These are phyloP conservation scores for Nemania sp. DNA, from an alignment of 2,329 filamentous ascomycete genomes.

Conservation along the genomic window DNA sequence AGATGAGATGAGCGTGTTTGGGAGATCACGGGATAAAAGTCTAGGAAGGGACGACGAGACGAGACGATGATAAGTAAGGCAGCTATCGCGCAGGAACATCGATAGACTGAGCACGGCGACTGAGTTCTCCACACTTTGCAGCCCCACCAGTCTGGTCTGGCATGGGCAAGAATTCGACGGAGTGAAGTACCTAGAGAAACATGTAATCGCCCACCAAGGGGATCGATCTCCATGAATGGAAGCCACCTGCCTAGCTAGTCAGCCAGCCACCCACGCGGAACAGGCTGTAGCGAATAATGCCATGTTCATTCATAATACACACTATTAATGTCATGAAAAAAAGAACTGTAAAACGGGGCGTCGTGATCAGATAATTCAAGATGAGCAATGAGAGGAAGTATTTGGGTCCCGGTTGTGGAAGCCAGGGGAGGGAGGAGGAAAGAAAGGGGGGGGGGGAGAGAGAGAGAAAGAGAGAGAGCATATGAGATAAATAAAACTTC, in stretches of 20 bases:
- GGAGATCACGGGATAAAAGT: background rate
- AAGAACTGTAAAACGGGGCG: no score
- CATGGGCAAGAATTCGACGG: background rate
- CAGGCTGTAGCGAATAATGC: background rate
- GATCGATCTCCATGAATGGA: background rate
- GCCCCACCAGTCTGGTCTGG: conserved; percentile 1
- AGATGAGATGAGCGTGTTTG: conserved; percentile 13
- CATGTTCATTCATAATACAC: conserved; percentile 15
- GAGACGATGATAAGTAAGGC: background rate
- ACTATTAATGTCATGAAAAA: background rate
- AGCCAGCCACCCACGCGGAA: background rate
- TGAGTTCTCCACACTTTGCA: background rate
- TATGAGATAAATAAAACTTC: no score
- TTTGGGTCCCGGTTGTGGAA: no score
- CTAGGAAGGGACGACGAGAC: background rate
- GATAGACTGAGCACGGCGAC: background rate
- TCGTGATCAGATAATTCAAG: no score
- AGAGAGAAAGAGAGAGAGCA: no score
- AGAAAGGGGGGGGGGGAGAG: no score
- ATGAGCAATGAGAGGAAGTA: no score
- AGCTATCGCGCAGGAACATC: background rate
- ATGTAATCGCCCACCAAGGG: background rate
- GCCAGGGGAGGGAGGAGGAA: no score
- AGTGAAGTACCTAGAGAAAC: background rate
- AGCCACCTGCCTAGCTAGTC: background rate